Percentiles rank a stretch among this genome's conserved stretches.
Evolutionary conservation across 257 asterid species (phyloP).

Genomic region (Leonotis leonurus): DNA sequence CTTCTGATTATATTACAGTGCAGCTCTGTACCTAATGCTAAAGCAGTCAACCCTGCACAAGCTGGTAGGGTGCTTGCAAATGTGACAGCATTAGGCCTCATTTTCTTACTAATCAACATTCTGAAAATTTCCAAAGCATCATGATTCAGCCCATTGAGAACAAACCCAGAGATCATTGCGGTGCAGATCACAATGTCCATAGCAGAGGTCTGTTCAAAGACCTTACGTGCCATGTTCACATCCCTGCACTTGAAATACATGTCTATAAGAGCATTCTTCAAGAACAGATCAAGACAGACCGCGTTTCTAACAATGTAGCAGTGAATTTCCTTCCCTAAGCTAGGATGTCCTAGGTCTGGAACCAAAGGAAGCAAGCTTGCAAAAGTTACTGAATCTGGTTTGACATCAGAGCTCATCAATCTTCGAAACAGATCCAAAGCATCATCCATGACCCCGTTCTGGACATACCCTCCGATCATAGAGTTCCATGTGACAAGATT

Average conservation of each 20-base stretch:
- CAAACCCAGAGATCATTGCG: slow-evolving; percentile 78
- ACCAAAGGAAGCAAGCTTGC: slow-evolving; percentile 72
- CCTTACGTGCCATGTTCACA: slow-evolving; percentile 48
- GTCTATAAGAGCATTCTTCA: slow-evolving; percentile 79
- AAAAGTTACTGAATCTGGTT: slow-evolving; percentile 72
- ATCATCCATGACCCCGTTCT: slow-evolving; percentile 55
- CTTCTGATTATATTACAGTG: slow-evolving; percentile 49
- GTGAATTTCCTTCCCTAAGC: slow-evolving; percentile 66
- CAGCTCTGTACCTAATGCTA: slow-evolving; percentile 60
- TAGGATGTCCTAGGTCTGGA: slow-evolving; percentile 32
- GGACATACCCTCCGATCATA: slow-evolving; percentile 79
- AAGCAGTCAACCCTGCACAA: slow-evolving; percentile 63
- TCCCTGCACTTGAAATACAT: slow-evolving; percentile 74
- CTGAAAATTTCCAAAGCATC: slow-evolving; percentile 57
- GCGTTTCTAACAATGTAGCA: slow-evolving; percentile 50
- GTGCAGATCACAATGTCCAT: slow-evolving; percentile 69
- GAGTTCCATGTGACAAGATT: slow-evolving; percentile 68
- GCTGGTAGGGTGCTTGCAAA: slow-evolving; percentile 79
- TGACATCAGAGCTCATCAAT: slow-evolving; percentile 41
- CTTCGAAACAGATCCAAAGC: slow-evolving; percentile 41
- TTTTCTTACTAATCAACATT: slow-evolving; percentile 36
- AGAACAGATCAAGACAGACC: slow-evolving; percentile 51
- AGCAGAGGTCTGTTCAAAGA: slow-evolving; percentile 39
- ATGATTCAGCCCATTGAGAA: slow-evolving; percentile 61
- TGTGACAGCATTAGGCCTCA: slow-evolving; percentile 85